phyloP scores from a whole-genome alignment of 768 basidiomycete species.

The Lactifluus piperatus region DNA sequence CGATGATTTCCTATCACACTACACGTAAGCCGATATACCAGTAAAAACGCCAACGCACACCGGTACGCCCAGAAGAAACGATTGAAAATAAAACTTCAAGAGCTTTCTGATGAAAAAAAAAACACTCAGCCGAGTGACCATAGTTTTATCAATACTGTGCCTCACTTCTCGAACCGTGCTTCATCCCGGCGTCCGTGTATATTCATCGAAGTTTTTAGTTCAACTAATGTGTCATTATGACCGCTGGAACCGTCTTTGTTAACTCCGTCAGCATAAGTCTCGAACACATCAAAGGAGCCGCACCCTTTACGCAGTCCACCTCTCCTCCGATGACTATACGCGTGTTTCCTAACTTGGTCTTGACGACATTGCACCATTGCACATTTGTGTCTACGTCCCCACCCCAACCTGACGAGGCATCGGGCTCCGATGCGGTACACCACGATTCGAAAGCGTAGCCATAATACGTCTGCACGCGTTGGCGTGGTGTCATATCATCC shows the following conservation, averaged over 20 bases:
- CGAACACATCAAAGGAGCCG: slow-evolving; percentile 12
- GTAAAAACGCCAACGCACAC: slow-evolving; percentile 27
- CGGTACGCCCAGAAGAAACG: slow-evolving; percentile 87
- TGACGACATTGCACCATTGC: slow-evolving; percentile 86
- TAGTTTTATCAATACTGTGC: neutral
- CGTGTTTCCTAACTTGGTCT: slow-evolving; percentile 68
- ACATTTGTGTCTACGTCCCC: slow-evolving; percentile 81
- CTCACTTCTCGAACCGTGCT: slow-evolving; percentile 69
- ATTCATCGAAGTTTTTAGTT: slow-evolving; percentile 76
- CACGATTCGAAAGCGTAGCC: slow-evolving; percentile 89
- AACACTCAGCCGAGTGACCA: neutral
- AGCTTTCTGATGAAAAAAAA: slow-evolving; percentile 49
- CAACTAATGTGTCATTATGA: slow-evolving; percentile 62
- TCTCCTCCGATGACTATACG: slow-evolving; percentile 80
- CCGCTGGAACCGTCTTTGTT: slow-evolving; percentile 51
- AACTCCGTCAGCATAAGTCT: neutral
- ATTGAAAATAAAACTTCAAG: slow-evolving; percentile 90
- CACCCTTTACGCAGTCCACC: slow-evolving; percentile 83
- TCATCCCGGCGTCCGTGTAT: slow-evolving; percentile 61
- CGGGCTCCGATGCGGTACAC: slow-evolving; percentile 45
- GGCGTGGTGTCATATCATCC: slow-evolving; percentile 54
- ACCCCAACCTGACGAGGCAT: slow-evolving; percentile 46
- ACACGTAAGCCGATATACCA: neutral
- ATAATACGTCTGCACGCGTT: slow-evolving; percentile 62
- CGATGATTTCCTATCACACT: slow-evolving; percentile 63